Evolutionary conservation across 495 filamentous ascomycete species (phyloP), one percentile per base, ranked within the genome.

Genomic region (Trichocladium uniseriatum): DNA sequence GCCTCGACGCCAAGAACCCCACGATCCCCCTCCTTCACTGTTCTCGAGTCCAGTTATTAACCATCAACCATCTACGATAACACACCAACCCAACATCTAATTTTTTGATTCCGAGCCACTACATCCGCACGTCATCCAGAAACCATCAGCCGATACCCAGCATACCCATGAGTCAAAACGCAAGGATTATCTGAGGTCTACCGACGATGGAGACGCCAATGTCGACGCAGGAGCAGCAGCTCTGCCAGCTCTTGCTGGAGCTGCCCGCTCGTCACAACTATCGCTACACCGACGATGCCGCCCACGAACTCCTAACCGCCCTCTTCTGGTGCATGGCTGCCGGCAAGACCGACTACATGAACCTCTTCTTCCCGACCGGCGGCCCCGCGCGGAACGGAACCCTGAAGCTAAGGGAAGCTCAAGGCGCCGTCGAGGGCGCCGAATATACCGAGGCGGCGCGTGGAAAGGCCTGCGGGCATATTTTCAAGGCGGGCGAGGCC

Each of bases 391-490:
- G 83, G 2, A 57, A 57, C 24, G 74, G 73, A n/a, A 63, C 65
- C 13, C 86, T 89, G 81, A 89, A 82, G 58, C 71, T 97, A 24
- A 75, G 82, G 32, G 79, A 83, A 46, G 89, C 89, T 18, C 94
- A 96, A 60, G 92, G 91, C n/a, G 85, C 88, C 8, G 74, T 84
- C 39, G 90, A 95, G 55, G 92, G 92, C 10, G 87, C 91, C 4
- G 92, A 98, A 63, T 98, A 97, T 65, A 94, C 86, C 42, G 86
- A 87, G 53, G 84, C 84, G 27, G 92, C 94, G 38, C 79, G 90
- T 56, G 92, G 92, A 42, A 94, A 91, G 64, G 81, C 87, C n/a
- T 98, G 92, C 62, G 92, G 92, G 7, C 92, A 98, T 71, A 97
- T 98, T 52, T 94, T 97, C 74, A 84, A 87, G 64, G 74, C 74